Conservation (phyloP, 1,284 basidiomycete genomes). For the Ganoderma meredithae region DNA sequence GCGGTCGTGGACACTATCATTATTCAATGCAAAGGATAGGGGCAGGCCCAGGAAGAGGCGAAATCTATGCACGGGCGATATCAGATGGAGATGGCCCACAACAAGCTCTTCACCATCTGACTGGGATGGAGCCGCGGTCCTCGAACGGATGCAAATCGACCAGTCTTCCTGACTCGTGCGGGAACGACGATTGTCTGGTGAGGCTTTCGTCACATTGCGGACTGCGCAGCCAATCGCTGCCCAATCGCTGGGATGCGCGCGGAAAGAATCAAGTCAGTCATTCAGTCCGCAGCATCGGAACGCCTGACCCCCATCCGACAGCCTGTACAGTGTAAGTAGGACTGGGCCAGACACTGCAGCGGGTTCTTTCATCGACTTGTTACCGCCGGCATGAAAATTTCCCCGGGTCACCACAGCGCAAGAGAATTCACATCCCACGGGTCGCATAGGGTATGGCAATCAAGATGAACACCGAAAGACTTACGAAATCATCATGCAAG, state of each 20-base stretch:
- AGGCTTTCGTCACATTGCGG: slow-evolving; percentile 6
- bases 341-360: neutral
- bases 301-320: neutral
- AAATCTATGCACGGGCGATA: neutral
- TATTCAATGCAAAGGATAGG: neutral
- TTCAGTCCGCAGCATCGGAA: neutral
- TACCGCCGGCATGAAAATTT: neutral
- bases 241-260: slow-evolving; percentile 3
- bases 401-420: neutral
- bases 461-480: slow-evolving; percentile 17
- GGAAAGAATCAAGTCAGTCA: slow-evolving; percentile 2
- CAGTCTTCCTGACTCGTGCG: neutral
- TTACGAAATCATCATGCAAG: slow-evolving; percentile 9
- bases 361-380: neutral
- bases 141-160: neutral
- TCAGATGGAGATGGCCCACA: neutral
- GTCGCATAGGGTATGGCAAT: slow-evolving; percentile 1
- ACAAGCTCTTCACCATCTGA: neutral
- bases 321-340: neutral
- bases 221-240: slow-evolving; percentile 5
- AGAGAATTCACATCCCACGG: neutral
- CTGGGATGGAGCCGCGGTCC: neutral
- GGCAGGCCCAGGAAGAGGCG: neutral
- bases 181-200: slow-evolving; percentile 15
- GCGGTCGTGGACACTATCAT: neutral